Evolutionary conservation across 306 rosid genomes (phyloP).

Genomic region (Dryas alaskensis): DNA sequence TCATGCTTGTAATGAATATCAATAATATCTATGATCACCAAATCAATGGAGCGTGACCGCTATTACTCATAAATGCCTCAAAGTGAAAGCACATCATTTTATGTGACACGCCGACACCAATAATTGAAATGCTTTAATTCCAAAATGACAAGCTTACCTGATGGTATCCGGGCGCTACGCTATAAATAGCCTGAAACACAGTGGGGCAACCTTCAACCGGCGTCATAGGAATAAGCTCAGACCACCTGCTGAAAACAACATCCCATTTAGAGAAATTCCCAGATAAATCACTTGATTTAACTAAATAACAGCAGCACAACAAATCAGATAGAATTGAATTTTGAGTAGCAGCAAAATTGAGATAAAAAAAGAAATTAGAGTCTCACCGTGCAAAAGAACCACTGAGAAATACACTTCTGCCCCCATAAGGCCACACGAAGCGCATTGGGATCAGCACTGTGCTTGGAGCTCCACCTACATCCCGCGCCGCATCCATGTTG

Average conservation of each 20-base stretch:
- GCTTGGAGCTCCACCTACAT: conserved; percentile 52
- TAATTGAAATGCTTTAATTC: not conserved
- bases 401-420: conserved; percentile 71
- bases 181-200: conserved; percentile 85
- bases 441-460: conserved; percentile 75
- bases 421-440: conserved; percentile 96
- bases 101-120: not conserved
- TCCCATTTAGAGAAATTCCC: conserved; percentile 20
- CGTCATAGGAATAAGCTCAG: conserved; percentile 86
- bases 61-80: not conserved
- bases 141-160: conserved; percentile 59
- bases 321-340: not conserved
- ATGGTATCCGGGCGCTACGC: conserved; percentile 79
- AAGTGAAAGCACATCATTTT: not conserved
- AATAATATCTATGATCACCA: not conserved
- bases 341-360: not conserved
- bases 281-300: conserved; percentile 8
- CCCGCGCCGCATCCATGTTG: conserved; percentile 65
- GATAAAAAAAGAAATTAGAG: not conserved
- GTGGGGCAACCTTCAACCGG: conserved; percentile 91
- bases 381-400: conserved; percentile 84
- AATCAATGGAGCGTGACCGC: not conserved
- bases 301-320: conserved; percentile 9
- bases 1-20: no score
- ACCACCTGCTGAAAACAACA: conserved; percentile 59